These are phyloP conservation scores for Phytophthora litchii DNA, from an alignment of 352 stramenopile species.

Conservation along the genomic window DNA sequence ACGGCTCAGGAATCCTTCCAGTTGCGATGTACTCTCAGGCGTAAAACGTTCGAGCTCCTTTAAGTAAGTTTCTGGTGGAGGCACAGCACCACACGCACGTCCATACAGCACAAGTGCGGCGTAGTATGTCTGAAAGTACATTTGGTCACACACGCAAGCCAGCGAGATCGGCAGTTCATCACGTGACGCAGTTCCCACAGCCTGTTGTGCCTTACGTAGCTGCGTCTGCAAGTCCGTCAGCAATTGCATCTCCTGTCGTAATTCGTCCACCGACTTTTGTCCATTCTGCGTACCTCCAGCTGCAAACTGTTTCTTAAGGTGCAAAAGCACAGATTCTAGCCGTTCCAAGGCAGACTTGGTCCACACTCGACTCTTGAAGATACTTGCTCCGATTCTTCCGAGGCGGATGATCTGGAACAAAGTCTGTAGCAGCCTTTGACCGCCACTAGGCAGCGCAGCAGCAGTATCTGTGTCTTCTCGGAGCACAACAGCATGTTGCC, in stretches of 20 bases:
- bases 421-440: slow-evolving; percentile 61
- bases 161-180: slow-evolving; percentile 68
- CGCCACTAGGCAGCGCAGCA: slow-evolving; percentile 44
- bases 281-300: slow-evolving; percentile 66
- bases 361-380: slow-evolving; percentile 73
- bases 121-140: slow-evolving; percentile 88
- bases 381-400: slow-evolving; percentile 51
- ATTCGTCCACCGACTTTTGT: slow-evolving; percentile 58
- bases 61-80: slow-evolving; percentile 62
- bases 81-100: slow-evolving; percentile 63
- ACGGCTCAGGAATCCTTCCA: slow-evolving; percentile 67
- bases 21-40: slow-evolving; percentile 36
- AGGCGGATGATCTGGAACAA: slow-evolving; percentile 67
- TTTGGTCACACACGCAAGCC: slow-evolving; percentile 67
- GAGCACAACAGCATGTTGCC: slow-evolving; percentile 66
- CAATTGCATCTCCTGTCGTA: slow-evolving; percentile 63
- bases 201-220: slow-evolving; percentile 53
- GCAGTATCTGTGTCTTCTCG: slow-evolving; percentile 39
- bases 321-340: slow-evolving; percentile 47
- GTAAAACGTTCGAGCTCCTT: slow-evolving; percentile 57
- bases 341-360: slow-evolving; percentile 55
- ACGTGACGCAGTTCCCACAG: slow-evolving; percentile 49
- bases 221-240: slow-evolving; percentile 55
- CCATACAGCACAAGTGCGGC: slow-evolving; percentile 73
- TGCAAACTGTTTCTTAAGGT: slow-evolving; percentile 61